Evolutionary conservation across 2,329 filamentous ascomycete species (phyloP), one percentile per base, ranked within the genome.

Genomic region (Colletotrichum cereale): DNA sequence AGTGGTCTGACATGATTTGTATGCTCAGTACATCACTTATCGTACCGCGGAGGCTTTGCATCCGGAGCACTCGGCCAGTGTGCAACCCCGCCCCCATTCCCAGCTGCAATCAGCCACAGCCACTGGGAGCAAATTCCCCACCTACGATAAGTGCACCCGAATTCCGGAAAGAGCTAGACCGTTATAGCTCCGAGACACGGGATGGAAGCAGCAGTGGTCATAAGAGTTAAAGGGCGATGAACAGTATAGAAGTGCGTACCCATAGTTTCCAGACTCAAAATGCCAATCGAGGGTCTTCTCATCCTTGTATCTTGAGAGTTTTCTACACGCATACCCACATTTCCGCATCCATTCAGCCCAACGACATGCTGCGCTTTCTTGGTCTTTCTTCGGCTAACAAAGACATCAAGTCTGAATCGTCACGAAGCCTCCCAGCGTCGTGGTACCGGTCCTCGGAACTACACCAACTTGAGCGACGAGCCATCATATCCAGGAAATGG

Each of bases 401-500:
- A 14, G 44, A 50, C 1, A 44, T 38, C 36, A 71, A 71, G 34
- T 50, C 66, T 36, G 72, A 73, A 12, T 53, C 75, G 1, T 67
- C 65, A 18, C 68, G 69, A 34, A 76, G 76, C 21, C 73, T 78
- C 18, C 76, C 76, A 21, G 74, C 76, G 3, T 67, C 75, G 2
- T 78, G 75, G 75, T 78, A 78, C 47, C 50, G 69, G 29, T 73
- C 69, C 0, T 74, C 75, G 18, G 80, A 79, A 44, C 80, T 84
- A 76, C 83, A 83, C 71, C 78, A 82, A 72, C 77, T 84, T 16
- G 82, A 83, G 69, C 74, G 81, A 47, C 77, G 81, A 38, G 79
- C 82, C 21, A 81, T 84, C 52, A 83, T 83, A 74, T 82, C 81
- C 4, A 78, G 79, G 72, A 77, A 76, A 66, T 81, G 79, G 79